These are phyloP conservation scores for Biscogniauxia marginata DNA, from an alignment of 2,329 filamentous ascomycete species.

Conservation along the genomic window DNA sequence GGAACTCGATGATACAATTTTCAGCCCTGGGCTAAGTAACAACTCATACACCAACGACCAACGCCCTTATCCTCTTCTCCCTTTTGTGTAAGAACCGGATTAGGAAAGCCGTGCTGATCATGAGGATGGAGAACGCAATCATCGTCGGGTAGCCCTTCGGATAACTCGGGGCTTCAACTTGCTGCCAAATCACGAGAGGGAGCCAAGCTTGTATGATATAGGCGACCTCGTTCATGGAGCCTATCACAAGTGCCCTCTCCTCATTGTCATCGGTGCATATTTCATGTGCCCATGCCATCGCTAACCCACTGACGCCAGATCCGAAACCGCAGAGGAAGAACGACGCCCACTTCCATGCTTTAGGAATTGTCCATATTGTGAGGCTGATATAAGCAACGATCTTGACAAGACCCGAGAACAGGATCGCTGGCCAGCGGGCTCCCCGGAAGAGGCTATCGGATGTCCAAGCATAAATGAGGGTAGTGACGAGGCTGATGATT, in stretches of 20 bases:
- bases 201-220: constrained; percentile 68
- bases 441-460: constrained; percentile 59
- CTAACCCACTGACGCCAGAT: constrained; percentile 40
- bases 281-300: constrained; percentile 46
- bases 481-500: constrained; percentile 53
- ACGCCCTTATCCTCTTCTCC: constrained; percentile 28
- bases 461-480: constrained; percentile 61
- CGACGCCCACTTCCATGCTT: constrained; percentile 60
- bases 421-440: constrained; percentile 58
- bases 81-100: constrained; percentile 43
- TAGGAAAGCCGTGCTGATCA: constrained; percentile 48
- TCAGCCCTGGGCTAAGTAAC: too few relatives aligned
- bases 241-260: constrained; percentile 63
- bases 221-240: constrained; percentile 64
- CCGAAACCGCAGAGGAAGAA: constrained; percentile 55
- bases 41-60: neutral
- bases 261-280: constrained; percentile 51
- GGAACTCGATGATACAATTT: too few relatives aligned
- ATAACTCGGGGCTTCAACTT: constrained; percentile 58
- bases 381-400: constrained; percentile 37
- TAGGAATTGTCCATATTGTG: constrained; percentile 40
- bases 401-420: constrained; percentile 47
- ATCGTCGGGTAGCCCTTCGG: constrained; percentile 57
- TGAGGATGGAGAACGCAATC: constrained; percentile 41
- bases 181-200: constrained; percentile 62